phyloP scores from a whole-genome alignment of 345 rosid species.

The Euclidium syriacum region DNA sequence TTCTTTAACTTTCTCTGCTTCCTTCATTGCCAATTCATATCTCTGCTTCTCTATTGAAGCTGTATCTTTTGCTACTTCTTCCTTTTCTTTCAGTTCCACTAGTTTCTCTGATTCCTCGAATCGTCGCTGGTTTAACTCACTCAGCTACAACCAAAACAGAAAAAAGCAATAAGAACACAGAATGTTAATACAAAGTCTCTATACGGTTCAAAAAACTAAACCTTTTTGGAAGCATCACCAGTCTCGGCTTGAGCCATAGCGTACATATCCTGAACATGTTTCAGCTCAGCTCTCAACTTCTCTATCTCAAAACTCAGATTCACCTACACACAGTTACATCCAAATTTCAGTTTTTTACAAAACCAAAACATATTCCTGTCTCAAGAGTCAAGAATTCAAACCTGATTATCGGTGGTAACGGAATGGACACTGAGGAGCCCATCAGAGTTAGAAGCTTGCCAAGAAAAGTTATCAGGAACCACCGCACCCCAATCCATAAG shows the following conservation, averaged over 20 bases:
- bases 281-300: constrained; percentile 78
- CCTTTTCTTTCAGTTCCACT: constrained; percentile 42
- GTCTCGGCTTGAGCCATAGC: constrained; percentile 79
- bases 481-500: constrained; percentile 37
- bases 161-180: neutral
- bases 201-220: neutral
- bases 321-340: constrained; percentile 36
- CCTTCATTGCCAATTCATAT: constrained; percentile 50
- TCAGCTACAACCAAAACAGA: constrained; percentile 40
- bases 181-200: neutral
- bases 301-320: constrained; percentile 73
- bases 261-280: constrained; percentile 70
- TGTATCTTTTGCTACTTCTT: constrained; percentile 46
- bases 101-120: constrained; percentile 54
- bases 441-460: constrained; percentile 53
- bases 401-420: constrained; percentile 42
- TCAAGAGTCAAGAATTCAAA: constrained; percentile 12
- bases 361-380: neutral
- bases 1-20: constrained; percentile 43
- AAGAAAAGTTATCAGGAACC: constrained; percentile 40
- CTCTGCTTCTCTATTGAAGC: constrained; percentile 58
- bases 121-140: constrained; percentile 40
- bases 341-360: neutral
- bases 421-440: constrained; percentile 37
- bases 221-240: constrained; percentile 76